Base-by-base conservation (phyloP, 805 yeast species). In the Clavispora santaluciae region DNA sequence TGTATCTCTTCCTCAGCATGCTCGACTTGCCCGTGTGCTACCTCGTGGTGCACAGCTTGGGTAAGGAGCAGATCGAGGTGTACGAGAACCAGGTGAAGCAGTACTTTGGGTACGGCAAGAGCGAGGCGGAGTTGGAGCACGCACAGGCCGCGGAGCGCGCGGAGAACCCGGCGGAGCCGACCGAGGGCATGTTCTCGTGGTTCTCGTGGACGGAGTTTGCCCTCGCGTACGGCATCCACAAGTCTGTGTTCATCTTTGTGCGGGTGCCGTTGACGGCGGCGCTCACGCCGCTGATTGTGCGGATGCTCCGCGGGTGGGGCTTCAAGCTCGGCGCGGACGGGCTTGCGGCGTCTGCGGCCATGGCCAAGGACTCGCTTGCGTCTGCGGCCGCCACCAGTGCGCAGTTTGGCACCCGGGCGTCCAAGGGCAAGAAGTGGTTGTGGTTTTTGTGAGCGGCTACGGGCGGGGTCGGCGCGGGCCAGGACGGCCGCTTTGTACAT, bases 261-360 rank as follows among this genome's bases (percentile, higher is more conserved):
- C 75, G 99, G 47, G 67, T 93, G 5, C 99, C 99, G 11, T 61
- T 88, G 22, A 84, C 97, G 0, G 96, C 96, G 0, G 95, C 95
- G 2, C 75, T 90, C 10, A 89, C 97, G 0, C 99, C 99, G 5
- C 57, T 78, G 1, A 73, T 88, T 2, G 95, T 88, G 5, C 68
- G 62, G 39, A 57, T 67, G 35, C 72, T 91, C 46, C 76, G 85
- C 43, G 64, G 73, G 17, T 79, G 87, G 85, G 96, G 96, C 2
- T 88, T 86, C 67, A 79, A 81, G 42, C 78, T 86, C 43, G 91
- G 86, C 8, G 68, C 71, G 22, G 72, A 67, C 38, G 64, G 63
- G 41, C 55, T 78, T 35, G 56, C 73, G 8, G 64, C 76, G 3
- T 59, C 75, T 5, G 70, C 70, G 18, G 25, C 41, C 13, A 12